A percentile compares a stretch with the other conserved stretches of the same genome.
These are phyloP conservation scores for Hypoxylon sp. DNA, from an alignment of 2,329 filamentous ascomycete genomes.

Conservation along the genomic window DNA sequence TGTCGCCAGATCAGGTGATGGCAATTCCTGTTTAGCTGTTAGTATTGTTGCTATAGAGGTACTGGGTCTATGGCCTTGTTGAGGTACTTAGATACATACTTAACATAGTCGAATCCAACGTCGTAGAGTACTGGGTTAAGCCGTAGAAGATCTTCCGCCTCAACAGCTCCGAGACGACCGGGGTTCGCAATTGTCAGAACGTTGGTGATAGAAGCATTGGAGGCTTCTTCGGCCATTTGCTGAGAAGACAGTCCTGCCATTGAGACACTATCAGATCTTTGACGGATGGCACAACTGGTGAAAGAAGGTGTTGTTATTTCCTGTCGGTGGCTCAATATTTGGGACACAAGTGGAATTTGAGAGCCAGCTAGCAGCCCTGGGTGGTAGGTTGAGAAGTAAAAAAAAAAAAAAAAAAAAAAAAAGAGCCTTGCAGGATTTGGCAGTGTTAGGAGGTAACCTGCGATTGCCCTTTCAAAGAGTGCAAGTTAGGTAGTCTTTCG, in stretches of 20 bases:
- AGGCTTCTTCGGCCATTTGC: neutral
- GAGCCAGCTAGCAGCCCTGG: neutral
- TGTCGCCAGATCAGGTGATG: neutral
- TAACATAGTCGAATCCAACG: neutral
- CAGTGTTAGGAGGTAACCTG: neutral
- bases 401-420: neutral
- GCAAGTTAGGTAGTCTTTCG: no score
- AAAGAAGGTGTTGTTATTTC: neutral
- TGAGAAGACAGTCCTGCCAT: neutral
- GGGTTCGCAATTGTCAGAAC: neutral
- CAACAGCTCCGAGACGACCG: neutral
- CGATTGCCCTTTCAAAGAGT: neutral
- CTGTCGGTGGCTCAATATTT: neutral
- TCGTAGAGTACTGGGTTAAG: neutral
- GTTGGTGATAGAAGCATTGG: neutral
- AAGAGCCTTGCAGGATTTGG: neutral
- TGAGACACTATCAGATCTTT: neutral
- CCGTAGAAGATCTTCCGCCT: neutral
- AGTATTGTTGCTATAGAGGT: neutral
- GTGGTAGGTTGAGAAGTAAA: neutral
- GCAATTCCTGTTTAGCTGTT: neutral
- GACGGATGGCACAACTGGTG: neutral
- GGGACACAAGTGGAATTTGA: neutral
- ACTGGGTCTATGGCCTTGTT: no score
- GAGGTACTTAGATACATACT: neutral